Percentiles rank a stretch among this genome's conserved stretches.
phyloP scores from a whole-genome alignment of 192 early-diverging fungal species.

The Backusella luteola region DNA sequence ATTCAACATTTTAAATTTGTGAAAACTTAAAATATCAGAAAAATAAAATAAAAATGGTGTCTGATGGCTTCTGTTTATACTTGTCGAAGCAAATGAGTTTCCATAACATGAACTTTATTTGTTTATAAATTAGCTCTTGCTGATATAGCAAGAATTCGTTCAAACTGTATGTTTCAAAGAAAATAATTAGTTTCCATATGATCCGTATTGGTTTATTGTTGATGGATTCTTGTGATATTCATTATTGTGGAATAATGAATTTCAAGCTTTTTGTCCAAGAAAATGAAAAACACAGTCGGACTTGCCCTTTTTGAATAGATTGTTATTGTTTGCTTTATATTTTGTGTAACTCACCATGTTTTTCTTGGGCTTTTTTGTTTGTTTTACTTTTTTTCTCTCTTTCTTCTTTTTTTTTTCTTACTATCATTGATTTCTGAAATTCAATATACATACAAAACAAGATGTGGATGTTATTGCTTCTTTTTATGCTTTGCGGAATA shows the following conservation, averaged over 20 bases:
- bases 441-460: no score
- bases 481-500: neutral
- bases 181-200: no score
- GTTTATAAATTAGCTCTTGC: no score
- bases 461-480: neutral
- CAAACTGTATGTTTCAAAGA: no score
- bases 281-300: neutral
- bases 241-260: neutral
- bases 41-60: no score
- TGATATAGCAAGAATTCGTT: no score
- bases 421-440: neutral
- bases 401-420: neutral
- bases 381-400: neutral
- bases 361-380: slow-evolving; percentile 5
- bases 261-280: neutral
- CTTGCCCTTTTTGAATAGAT: neutral
- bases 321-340: neutral
- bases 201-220: no score
- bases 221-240: neutral
- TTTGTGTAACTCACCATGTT: neutral
- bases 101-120: no score
- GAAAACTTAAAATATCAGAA: neutral
- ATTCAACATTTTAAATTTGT: neutral
- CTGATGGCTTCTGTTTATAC: no score
- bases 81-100: no score